Evolutionary conservation across 176 grass and related monocot genomes (phyloP).

Genomic region (Melocanna baccifera): DNA sequence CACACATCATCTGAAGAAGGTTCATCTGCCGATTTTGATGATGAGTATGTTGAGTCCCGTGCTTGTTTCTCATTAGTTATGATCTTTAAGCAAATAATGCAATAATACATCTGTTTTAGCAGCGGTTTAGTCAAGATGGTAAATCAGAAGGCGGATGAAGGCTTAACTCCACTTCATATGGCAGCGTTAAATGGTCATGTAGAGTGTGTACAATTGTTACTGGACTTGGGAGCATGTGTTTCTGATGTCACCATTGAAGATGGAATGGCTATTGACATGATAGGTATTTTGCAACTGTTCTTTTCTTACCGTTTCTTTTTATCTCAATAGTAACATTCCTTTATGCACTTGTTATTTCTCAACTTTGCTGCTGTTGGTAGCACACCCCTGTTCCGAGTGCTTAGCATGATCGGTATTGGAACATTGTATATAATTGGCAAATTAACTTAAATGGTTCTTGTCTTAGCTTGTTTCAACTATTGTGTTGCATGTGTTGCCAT

Average conservation of each 20-base stretch:
- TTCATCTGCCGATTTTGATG: slow-evolving; percentile 53
- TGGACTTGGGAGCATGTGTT: slow-evolving; percentile 77
- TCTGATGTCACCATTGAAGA: slow-evolving; percentile 80
- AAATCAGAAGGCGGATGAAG: slow-evolving; percentile 76
- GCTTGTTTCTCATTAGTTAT: background rate
- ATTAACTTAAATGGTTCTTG: background rate
- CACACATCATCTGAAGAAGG: slow-evolving; percentile 48
- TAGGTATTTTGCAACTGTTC: slow-evolving; percentile 47
- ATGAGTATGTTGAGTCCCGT: slow-evolving; percentile 45
- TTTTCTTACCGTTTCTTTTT: slow-evolving; percentile 2
- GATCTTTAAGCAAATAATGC: background rate
- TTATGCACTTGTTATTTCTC: background rate
- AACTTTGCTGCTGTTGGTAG: background rate
- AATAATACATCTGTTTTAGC: slow-evolving; percentile 19
- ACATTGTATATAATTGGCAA: background rate
- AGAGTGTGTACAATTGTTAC: slow-evolving; percentile 76
- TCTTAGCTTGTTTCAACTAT: slow-evolving; percentile 8
- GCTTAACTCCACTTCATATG: slow-evolving; percentile 94
- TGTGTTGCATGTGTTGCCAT: background rate
- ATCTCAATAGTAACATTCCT: background rate
- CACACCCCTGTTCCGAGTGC: background rate
- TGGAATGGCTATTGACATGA: slow-evolving; percentile 82
- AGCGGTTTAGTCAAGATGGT: slow-evolving; percentile 60
- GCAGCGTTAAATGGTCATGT: slow-evolving; percentile 82
- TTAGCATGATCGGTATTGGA: slow-evolving; percentile 17